Evolutionary conservation across 139 green algal species (phyloP), one percentile per base, ranked within the genome.

Genomic region (Axilococcus clingmanii): DNA sequence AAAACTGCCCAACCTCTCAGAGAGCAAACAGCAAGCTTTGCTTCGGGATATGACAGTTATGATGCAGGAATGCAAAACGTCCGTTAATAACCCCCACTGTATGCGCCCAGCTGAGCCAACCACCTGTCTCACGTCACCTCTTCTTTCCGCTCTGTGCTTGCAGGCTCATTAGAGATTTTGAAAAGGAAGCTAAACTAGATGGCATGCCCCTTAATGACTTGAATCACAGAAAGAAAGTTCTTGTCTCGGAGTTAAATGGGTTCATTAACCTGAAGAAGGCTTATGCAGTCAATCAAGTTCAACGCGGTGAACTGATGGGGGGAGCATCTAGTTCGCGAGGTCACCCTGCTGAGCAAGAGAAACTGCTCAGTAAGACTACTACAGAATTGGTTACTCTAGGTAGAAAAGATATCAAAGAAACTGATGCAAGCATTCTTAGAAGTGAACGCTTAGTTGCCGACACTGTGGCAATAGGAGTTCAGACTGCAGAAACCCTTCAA

Each of bases 141-240:
- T 20, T 40, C 30, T 29, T 1, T 51, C 11, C 29, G 20, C 9
- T 34, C n/a, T 38, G 7, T 32, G 7, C 4, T 12, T 52, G 61
- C 71, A 94, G 85, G 15, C 68, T 94, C 1, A 86, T 94, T 25
- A 81, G 84, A 19, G 85, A 94, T n/a, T 94, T 94, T 69, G 85
- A 94, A 55, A 48, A 69, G 7, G 85, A 94, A 36, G 85, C 80
- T 5, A 65, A 84, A 5, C 70, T 68, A 30, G 83, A 94, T 51
- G 66, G 63, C 31, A 82, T 94, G 74, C 58, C 76, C 1, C 31
- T 69, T 0, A 40, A 53, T 5, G 72, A 86, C 40, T 50, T 94
- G 0, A 63, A 68, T 0, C 54, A 72, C 16, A 61, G 83, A 2
- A 91, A 91, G 55, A 78, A 74, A 27, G 22, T 30, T 9, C 54